Evolutionary conservation across 148 eudicot genomes (phyloP), one percentile per base, ranked within the genome.

Genomic region (Oxyria digyna): DNA sequence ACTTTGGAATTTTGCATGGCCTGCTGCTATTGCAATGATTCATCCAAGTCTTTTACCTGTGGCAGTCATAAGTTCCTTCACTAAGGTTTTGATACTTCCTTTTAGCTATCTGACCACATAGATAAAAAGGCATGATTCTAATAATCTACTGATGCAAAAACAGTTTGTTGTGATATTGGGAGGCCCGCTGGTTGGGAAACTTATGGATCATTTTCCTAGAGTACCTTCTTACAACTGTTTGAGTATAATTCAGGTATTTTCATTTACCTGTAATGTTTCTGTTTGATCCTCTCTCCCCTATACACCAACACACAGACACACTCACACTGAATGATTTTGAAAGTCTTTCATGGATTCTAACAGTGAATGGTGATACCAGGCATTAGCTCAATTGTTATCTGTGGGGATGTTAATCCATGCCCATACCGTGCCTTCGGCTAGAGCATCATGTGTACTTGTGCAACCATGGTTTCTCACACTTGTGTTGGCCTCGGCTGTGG

Each of bases 1-100:
- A 72, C 89, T 91, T 24, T 91, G 97, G 97, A 91, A 80, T 78
- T 89, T 91, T 75, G 93, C 97, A 42, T 89, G 96, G 87, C 97
- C 97, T 77, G 87, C 85, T 75, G 85, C 93, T 71, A 85, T 91
- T 77, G 91, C 97, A 2, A 72, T 91, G 84, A 80, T 91, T 74
- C 93, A 91, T 81, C 91, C 96, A 55, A 91, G 97, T 78, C 92
- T 91, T 74, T 89, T 87, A 72, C 97, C 97, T 71, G 96, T 91
- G 45, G 97, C 93, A 35, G 81, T 91, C 76, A 84, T 87, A 79
- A 85, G 96, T 68, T 91, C 87, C 72, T 77, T 80, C 71, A 72
- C 87, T n/a, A 91, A 91, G 97, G 97, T 91, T 80, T 48, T 64
- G 52, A 18, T 4, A 6, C 52, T n/a, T 46, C 23, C 52, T 46